These are phyloP conservation scores for Dipodascus albidus DNA, from an alignment of 805 yeast genomes.

Conservation along the genomic window DNA sequence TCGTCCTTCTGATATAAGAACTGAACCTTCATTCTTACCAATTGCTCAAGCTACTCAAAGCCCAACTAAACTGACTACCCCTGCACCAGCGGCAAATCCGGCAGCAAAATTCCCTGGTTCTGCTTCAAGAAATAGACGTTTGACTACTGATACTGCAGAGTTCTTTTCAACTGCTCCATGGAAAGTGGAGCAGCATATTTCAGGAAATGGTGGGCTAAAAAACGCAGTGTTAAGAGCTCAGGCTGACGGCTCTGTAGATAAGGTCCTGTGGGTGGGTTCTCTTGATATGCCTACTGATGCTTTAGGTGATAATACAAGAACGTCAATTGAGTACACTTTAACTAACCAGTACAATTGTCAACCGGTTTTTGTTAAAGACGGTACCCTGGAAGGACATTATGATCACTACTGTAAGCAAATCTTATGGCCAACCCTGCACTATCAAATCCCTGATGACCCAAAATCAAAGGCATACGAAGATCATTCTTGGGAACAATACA, in stretches of 20 bases:
- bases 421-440: conserved; percentile 90
- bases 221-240: conserved; percentile 66
- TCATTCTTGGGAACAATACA: conserved; percentile 85
- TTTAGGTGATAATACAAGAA: conserved; percentile 45
- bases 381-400: conserved; percentile 82
- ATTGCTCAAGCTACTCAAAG: too few species aligned
- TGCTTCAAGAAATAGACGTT: neutral
- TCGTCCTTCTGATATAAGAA: neutral
- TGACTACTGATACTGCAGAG: neutral
- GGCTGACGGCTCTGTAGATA: conserved; percentile 24
- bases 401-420: conserved; percentile 87
- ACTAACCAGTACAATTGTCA: conserved; percentile 40
- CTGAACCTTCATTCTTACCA: too few species aligned
- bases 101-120: neutral
- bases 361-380: conserved; percentile 65
- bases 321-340: conserved; percentile 40
- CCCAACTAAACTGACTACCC: neutral
- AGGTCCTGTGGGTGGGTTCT: conserved; percentile 76
- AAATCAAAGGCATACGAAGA: conserved; percentile 91
- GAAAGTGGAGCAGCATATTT: conserved; percentile 53
- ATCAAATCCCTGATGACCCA: conserved; percentile 92
- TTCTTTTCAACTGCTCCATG: conserved; percentile 52
- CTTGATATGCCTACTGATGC: conserved; percentile 84
- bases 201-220: conserved; percentile 80
- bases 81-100: neutral